Percentiles rank a stretch among this genome's conserved stretches.
Conservation (phyloP, 768 basidiomycete genomes). For the Boletus insuetus region DNA sequence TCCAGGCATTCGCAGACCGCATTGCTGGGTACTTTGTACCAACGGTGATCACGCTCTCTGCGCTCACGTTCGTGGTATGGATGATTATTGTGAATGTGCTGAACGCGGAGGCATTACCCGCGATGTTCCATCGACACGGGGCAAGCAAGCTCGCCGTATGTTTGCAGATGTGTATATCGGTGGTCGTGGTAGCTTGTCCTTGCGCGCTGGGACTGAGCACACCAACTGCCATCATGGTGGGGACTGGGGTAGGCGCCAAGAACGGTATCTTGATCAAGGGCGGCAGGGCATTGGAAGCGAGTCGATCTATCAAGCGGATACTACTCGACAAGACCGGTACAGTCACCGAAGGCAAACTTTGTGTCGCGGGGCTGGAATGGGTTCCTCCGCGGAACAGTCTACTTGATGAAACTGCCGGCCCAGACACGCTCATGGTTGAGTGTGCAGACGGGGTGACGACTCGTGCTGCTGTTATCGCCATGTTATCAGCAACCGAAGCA, state of each 20-base stretch:
- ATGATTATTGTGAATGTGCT: conserved; percentile 65
- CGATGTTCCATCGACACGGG: conserved; percentile 82
- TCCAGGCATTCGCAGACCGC: conserved; percentile 93
- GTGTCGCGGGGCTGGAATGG: conserved; percentile 78
- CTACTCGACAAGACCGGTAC: conserved; percentile 98
- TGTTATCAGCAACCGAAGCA: conserved; percentile 85
- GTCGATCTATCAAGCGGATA: conserved; percentile 74
- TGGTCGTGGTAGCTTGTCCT: conserved; percentile 97
- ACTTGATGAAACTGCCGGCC: conserved; percentile 9
- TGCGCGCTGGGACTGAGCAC: conserved; percentile 96
- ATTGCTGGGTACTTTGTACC: conserved; percentile 97
- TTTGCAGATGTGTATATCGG: conserved; percentile 95
- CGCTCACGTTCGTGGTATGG: conserved; percentile 83
- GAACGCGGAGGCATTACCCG: conserved; percentile 60
- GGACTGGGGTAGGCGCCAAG: conserved; percentile 93
- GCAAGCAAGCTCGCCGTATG: conserved; percentile 87
- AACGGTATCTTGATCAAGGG: conserved; percentile 99
- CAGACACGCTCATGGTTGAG: conserved; percentile 13
- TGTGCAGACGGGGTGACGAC: conserved; percentile 64
- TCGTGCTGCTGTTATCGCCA: conserved; percentile 63
- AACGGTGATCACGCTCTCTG: conserved; percentile 77
- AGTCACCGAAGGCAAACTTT: conserved; percentile 91
- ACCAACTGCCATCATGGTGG: conserved; percentile 99
- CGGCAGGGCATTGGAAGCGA: conserved; percentile 90
- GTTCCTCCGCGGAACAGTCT: conserved; percentile 38